phyloP scores from a whole-genome alignment of 140 eudicot genomes.

The Oenanthe javanica region DNA sequence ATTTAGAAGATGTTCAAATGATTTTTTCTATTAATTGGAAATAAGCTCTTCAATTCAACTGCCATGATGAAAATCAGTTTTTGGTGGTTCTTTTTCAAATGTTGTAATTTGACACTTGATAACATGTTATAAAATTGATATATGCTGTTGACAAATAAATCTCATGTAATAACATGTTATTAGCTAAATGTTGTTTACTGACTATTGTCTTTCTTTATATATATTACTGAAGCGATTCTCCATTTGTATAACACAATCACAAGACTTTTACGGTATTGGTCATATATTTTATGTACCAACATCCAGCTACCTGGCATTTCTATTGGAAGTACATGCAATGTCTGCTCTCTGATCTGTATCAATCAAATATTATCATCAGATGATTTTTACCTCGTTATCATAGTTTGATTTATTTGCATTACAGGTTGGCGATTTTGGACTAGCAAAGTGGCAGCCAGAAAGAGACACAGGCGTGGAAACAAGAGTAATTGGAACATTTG shows the following conservation, averaged over 20 bases:
- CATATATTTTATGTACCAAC: neutral
- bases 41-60: neutral
- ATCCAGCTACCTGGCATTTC: neutral
- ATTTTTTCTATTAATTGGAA: neutral
- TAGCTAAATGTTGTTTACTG: neutral
- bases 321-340: neutral
- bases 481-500: slow-evolving; percentile 77
- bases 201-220: neutral
- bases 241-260: neutral
- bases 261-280: neutral
- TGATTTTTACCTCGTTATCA: neutral
- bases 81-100: neutral
- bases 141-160: neutral
- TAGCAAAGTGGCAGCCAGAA: slow-evolving; percentile 83
- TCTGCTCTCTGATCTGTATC: neutral
- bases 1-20: neutral
- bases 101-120: neutral
- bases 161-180: neutral
- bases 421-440: slow-evolving; percentile 93
- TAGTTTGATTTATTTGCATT: neutral
- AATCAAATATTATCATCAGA: neutral
- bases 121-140: neutral
- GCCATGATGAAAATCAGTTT: neutral
- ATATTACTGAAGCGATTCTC: neutral
- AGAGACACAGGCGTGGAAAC: slow-evolving; percentile 61